Conservation (phyloP, 352 stramenopile species). For the Aphanomyces astaci region DNA sequence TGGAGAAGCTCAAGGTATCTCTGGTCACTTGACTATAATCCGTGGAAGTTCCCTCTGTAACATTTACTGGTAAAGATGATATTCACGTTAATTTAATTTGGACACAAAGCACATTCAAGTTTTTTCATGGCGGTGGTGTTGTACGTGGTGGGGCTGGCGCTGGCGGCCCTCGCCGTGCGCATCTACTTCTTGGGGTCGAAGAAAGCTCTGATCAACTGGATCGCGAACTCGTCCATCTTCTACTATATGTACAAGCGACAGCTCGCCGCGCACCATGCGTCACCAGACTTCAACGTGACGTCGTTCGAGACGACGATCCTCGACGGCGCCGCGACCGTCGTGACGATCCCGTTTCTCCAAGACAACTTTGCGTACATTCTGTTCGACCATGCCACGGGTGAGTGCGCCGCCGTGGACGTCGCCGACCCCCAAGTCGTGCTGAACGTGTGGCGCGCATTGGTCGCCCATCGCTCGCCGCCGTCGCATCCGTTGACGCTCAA, state of each 20-base stretch:
- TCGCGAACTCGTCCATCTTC: constrained; percentile 15
- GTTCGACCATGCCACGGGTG: constrained; percentile 48
- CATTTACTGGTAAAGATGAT: too few relatives aligned
- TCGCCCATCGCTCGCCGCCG: constrained; percentile 51
- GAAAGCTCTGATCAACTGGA: constrained; percentile 19
- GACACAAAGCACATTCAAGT: neutral
- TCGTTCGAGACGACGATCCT: neutral
- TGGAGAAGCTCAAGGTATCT: too few relatives aligned
- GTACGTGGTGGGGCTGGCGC: neutral
- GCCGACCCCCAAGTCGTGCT: constrained; percentile 78
- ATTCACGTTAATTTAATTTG: too few relatives aligned
- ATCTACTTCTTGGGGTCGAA: neutral
- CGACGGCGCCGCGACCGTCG: constrained; percentile 29
- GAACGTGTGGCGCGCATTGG: constrained; percentile 37
- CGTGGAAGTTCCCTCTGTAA: neutral
- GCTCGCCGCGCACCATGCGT: neutral
- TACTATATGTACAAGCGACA: constrained; percentile 17
- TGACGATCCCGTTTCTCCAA: constrained; percentile 71
- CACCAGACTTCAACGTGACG: neutral
- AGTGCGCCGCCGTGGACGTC: constrained; percentile 80
- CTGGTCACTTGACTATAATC: neutral
- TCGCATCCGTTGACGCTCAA: neutral
- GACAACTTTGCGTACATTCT: constrained; percentile 92
- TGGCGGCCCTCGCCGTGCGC: neutral
- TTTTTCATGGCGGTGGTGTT: neutral